Percentiles rank a stretch among this genome's conserved stretches.
phyloP scores from a whole-genome alignment of 176 grass and related monocot species.

The Bromus sterilis region DNA sequence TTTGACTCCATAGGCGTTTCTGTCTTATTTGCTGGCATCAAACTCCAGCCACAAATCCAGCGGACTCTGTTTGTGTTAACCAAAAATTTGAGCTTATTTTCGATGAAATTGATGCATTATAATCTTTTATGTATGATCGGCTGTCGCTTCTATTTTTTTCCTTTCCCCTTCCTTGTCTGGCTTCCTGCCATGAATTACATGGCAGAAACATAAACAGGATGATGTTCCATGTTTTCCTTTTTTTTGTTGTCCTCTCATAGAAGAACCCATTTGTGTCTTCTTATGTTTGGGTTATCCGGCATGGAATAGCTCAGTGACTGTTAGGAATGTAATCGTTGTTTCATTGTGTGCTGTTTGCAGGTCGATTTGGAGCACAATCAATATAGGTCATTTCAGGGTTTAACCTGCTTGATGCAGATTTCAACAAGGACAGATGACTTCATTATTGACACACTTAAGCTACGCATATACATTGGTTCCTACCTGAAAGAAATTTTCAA shows the following conservation, averaged over 20 bases:
- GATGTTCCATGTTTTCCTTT: neutral
- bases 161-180: neutral
- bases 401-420: conserved; percentile 99
- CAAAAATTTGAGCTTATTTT: neutral
- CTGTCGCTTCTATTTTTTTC: neutral
- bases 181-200: conserved; percentile 2
- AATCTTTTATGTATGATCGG: neutral
- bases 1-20: neutral
- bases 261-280: neutral
- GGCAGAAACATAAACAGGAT: neutral
- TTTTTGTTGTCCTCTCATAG: neutral
- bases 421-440: conserved; percentile 98
- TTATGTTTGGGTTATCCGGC: conserved; percentile 4
- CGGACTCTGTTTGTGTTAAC: neutral
- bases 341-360: conserved; percentile 40
- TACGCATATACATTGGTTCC: conserved; percentile 69
- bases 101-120: neutral
- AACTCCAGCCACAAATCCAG: neutral
- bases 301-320: neutral
- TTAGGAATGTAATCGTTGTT: neutral
- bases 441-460: conserved; percentile 88
- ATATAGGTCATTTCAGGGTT: conserved; percentile 92
- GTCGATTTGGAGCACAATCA: conserved; percentile 99
- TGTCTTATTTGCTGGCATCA: neutral
- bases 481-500: conserved; percentile 76